Base-by-base conservation (phyloP, 2,329 filamentous ascomycete species). In the Fusarium bactridioides region DNA sequence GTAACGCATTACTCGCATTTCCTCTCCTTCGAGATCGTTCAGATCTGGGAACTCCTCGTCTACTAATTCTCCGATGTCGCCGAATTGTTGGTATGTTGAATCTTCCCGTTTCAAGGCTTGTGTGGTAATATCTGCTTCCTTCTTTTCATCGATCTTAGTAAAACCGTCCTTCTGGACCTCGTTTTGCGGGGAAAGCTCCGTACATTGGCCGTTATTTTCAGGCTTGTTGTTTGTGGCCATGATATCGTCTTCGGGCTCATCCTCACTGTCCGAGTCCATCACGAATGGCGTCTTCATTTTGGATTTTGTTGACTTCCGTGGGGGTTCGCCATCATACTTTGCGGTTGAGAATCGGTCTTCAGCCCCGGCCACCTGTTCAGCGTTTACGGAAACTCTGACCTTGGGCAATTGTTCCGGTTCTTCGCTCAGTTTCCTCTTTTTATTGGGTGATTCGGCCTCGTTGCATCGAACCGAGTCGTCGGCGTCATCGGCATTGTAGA, bases 1-100 rank as follows among this genome's bases (percentile, higher is more conserved):
- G 80, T 89, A 95, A 53, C 87, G 85, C 81, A 89, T 88, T 76
- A 91, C 90, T 53, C 89, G 83, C 70, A 87, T 88, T 78, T 93
- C 91, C 76, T 93, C 90, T 43, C 91, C 91, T 75, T 87, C 87
- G 40, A 86, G 83, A 3, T 81, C 79, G 50, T 85, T 83, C 38
- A 85, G 79, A 35, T 85, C 82, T 70, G 91, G 88, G 23, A 90
- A 88, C 74, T 93, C 90, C 74, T 91, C 75, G 48, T 84, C 83
- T 59, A 66, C 76, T 62, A 79, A 75, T 7, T 78, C 77, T 43
- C 80, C 83, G 37, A 82, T 67, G 21, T 82, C 79, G 27, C 79
- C 76, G 60, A 84, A 81, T 38, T 83, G 80, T 38, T 74, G 70
- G 21, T 72, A 72, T 54, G 74, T 75, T 38, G 80, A 80, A 58